Evolutionary conservation across 2,329 filamentous ascomycete genomes (phyloP), one percentile per base, ranked within the genome.

Genomic region (Sporothrix brasiliensis): DNA sequence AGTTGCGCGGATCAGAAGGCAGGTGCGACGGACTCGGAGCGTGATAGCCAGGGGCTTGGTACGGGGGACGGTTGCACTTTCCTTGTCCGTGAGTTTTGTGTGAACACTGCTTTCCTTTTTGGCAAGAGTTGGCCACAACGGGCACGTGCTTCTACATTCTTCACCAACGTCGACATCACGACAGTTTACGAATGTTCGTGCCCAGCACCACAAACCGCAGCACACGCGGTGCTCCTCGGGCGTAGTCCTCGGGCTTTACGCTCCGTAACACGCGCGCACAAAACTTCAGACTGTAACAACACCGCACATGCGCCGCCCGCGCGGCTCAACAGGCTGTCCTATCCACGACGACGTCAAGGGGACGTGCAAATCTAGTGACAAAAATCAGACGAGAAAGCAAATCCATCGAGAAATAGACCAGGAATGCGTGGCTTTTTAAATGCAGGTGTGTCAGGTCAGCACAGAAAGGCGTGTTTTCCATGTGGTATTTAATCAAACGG

Each of bases 61-160:
- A 63, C 41, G 58, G 58, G 10, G 54, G 21, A 30, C n/a, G 65
- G 50, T 56, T n/a, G 65, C 65, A 56, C 50, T 13, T 67, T 67
- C 63, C 30, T 24, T 11, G 11, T 50, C 10, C 16, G 3, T 52
- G 24, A 11, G 10, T 21, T 21, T 66, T 50, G 47, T 52, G 63
- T 30, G 14, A n/a, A 52, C 49, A n/a, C 39, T 41, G 11, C 21
- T 50, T 44, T 34, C 65, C 21, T 21, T 21, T 54, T 54, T 11
- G 61, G 61, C 14, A 65, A 65, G 44, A 34, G 61, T 30, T 53
- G 50, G 50, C 50, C 65, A 44, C 65, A 54, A 30, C 34, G 21
- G 49, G 65, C 65, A 44, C 41, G 13, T 34, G 34, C 34, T 34
- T 34, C 34, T 2, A 27, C 30, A 54, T 52, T 54, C 49, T 39